Evolutionary conservation across 1,284 basidiomycete genomes (phyloP), one percentile per base, ranked within the genome.

Genomic region (Naganishia sp.): DNA sequence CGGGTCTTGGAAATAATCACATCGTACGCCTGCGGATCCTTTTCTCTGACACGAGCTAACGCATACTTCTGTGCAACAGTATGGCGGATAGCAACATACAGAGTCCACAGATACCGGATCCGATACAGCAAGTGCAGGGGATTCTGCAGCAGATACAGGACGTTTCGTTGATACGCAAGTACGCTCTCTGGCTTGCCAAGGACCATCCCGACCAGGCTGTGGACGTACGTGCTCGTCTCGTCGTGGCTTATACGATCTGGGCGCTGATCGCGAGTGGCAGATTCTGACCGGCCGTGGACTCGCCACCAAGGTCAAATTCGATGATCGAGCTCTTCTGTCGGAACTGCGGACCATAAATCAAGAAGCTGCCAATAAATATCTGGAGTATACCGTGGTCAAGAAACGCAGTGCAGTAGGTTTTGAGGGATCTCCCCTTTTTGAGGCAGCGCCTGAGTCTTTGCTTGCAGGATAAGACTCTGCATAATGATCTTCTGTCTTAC

Each of bases 131-230:
- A 69, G 87, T 96, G 77, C 83, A 89, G 53, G 75, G 82, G 3
- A 78, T 91, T 16, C 80, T 95, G 2, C 84, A 79, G 39, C 83
- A 82, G 63, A 86, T 84, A 69, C 82, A 84, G 49, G 87, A 90
- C 73, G 83, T 85, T 28, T 75, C 80, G 6, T 73, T 91, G 54
- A 85, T 87, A 3, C 86, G 87, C 67, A 83, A 85, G 60, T 94
- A 91, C 85, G 88, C 85, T 0, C 77, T 91, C 6, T 95, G 94
- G 93, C 78, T 97, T 25, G 83, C 87, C 0, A 84, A 84, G 71
- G 84, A 84, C 31, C 86, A 90, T 75, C 81, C 85, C 0, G 86
- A 88, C 21, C 84, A 85, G 45, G 91, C 88, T 0, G 75, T 95
- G 43, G 86, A 86, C 80, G 91, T 91, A 71, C 59, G 79, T 73